Base-by-base conservation (phyloP, 2,329 filamentous ascomycete genomes). In the Arthrobotrys conoides region DNA sequence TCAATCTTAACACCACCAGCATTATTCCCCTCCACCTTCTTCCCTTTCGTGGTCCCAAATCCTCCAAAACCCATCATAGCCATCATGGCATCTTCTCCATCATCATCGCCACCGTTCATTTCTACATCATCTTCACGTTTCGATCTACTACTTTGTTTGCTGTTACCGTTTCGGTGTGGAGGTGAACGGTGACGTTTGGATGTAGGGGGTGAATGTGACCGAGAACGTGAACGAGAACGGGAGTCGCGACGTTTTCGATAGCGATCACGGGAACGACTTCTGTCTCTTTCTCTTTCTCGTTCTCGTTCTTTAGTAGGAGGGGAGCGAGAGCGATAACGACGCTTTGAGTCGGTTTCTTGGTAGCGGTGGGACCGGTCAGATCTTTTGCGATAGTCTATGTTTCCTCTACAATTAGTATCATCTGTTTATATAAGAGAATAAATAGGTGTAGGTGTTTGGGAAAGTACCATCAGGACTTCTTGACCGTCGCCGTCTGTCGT, bases 21-120 rank as follows among this genome's bases (percentile, higher is more conserved):
- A 83, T 93, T 90, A 83, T 98, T 98, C 0, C 95, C 96, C 0
- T 89, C 88, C 0, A 98, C 90, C 83, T 97, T 96, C 68, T 91
- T 93, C 76, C 92, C 90, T 85, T 98, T 96, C n/a, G 96, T 98
- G 24, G 89, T 91, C 72, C 90, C 91, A 85, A 98, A 98, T 0
- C 88, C 89, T 22, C 90, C 90, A 83, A 98, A 97, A 0, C 96
- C 96, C 92, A 98, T 95, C 86, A 94, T 90, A 63, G 91, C 90
- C 82, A 90, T 88, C 91, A 98, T 95, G 73, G 89, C 89, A 61
- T 91, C 90, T 79, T 91, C 90, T 80, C 94, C 91, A 71, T 88
- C 88, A 30, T 88, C 88, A 63, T 87, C 86, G 16, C 87, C 83
- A 33, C 87, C 85, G 48, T 88, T 88, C 18, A 87, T 85, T 9